phyloP scores from a whole-genome alignment of 768 basidiomycete species.

The Boletellus ananas region DNA sequence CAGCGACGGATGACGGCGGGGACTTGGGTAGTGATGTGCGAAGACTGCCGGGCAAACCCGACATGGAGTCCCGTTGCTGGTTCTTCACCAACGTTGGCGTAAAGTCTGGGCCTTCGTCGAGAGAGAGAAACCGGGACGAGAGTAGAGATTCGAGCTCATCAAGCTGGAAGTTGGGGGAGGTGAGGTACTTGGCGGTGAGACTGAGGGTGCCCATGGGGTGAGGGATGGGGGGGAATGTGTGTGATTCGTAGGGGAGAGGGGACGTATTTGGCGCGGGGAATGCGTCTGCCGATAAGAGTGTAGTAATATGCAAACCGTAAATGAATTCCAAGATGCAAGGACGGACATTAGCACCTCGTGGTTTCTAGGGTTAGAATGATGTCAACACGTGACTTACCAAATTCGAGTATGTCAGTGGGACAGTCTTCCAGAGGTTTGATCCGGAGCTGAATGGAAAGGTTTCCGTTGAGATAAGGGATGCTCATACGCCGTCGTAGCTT shows the following conservation, averaged over 20 bases:
- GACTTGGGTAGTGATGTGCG: slow-evolving; percentile 47
- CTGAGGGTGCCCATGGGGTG: slow-evolving; percentile 65
- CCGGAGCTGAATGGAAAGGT: slow-evolving; percentile 47
- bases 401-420: slow-evolving; percentile 30
- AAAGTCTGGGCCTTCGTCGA: slow-evolving; percentile 63
- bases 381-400: slow-evolving; percentile 35
- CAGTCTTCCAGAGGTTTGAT: slow-evolving; percentile 37
- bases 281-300: slow-evolving; percentile 29
- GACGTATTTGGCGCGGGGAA: slow-evolving; percentile 38
- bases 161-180: slow-evolving; percentile 63
- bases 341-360: slow-evolving; percentile 33
- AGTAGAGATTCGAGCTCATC: slow-evolving; percentile 76
- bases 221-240: slow-evolving; percentile 62
- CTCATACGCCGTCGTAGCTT: slow-evolving; percentile 47
- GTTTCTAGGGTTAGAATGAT: slow-evolving; percentile 22
- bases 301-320: slow-evolving; percentile 6
- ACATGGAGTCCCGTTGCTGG: slow-evolving; percentile 53
- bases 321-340: slow-evolving; percentile 8
- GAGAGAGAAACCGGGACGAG: slow-evolving; percentile 66
- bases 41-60: slow-evolving; percentile 40
- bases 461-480: slow-evolving; percentile 36
- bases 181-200: slow-evolving; percentile 62
- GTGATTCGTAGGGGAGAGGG: slow-evolving; percentile 47
- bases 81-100: slow-evolving; percentile 70
- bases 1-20: slow-evolving; percentile 41